These are phyloP conservation scores for Diversispora epigaea DNA, from an alignment of 192 early-diverging fungal species.

Conservation along the genomic window DNA sequence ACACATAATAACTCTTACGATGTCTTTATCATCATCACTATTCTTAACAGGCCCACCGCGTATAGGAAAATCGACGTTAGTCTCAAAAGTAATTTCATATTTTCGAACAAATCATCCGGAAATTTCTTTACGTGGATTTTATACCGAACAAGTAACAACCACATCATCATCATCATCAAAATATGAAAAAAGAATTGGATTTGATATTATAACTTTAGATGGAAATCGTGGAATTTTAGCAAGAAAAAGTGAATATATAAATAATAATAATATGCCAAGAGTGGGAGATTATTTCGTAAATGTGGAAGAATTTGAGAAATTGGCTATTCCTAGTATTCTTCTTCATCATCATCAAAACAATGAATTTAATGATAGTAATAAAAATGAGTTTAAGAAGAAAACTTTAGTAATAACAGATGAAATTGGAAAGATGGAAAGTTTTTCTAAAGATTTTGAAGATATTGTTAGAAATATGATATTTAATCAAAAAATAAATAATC, in stretches of 20 bases:
- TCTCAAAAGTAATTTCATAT: background rate
- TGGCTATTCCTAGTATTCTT: background rate
- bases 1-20: no score
- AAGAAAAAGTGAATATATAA: background rate
- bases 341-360: background rate
- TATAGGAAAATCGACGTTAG: background rate
- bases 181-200: background rate
- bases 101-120: background rate
- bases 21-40: background rate
- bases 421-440: slow-evolving; percentile 4
- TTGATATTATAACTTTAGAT: background rate
- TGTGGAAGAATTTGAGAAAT: background rate
- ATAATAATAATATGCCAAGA: background rate
- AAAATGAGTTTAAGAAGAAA: background rate
- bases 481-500: background rate
- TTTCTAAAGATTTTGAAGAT: background rate
- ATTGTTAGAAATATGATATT: background rate
- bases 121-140: background rate
- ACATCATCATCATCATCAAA: background rate
- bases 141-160: background rate
- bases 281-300: background rate
- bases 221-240: background rate
- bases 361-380: background rate
- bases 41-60: background rate
- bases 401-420: background rate